Evolutionary conservation across 192 early-diverging fungal species (phyloP).

Genomic region (Piromyces finnis): DNA sequence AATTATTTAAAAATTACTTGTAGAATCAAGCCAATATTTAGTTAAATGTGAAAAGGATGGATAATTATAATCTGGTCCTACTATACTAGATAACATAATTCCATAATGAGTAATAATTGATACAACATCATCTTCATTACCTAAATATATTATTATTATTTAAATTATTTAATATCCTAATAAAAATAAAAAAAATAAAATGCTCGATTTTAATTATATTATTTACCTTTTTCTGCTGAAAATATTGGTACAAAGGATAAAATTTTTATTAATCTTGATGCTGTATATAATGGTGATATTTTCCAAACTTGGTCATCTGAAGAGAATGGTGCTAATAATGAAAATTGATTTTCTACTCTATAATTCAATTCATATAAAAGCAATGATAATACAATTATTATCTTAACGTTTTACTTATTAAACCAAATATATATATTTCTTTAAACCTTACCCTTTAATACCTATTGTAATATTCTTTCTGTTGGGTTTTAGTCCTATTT

Average conservation of each 20-base stretch:
- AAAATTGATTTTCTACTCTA: constrained; percentile 48
- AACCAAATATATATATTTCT: no score
- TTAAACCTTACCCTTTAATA: constrained; percentile 25
- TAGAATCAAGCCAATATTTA: constrained; percentile 72
- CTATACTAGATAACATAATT: constrained; percentile 15
- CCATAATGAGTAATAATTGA: constrained; percentile 28
- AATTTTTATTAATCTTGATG: constrained; percentile 44
- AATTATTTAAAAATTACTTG: constrained; percentile 16
- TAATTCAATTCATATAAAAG: not conserved
- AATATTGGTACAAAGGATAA: constrained; percentile 30
- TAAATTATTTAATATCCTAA: no score
- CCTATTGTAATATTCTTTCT: constrained; percentile 15
- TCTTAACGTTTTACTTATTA: no score
- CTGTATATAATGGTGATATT: constrained; percentile 43
- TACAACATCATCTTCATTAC: constrained; percentile 19
- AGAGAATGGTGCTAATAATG: constrained; percentile 27
- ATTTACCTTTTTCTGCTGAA: constrained; percentile 19
- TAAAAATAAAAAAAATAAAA: no score
- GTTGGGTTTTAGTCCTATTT: constrained; percentile 9
- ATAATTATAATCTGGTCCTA: constrained; percentile 23
- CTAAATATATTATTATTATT: no score
- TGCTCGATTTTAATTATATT: no score
- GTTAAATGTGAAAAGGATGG: constrained; percentile 54
- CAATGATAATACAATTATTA: no score
- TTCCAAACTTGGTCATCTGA: constrained; percentile 22